phyloP scores from a whole-genome alignment of 2,329 filamentous ascomycete genomes.

The Biscogniauxia sp. region DNA sequence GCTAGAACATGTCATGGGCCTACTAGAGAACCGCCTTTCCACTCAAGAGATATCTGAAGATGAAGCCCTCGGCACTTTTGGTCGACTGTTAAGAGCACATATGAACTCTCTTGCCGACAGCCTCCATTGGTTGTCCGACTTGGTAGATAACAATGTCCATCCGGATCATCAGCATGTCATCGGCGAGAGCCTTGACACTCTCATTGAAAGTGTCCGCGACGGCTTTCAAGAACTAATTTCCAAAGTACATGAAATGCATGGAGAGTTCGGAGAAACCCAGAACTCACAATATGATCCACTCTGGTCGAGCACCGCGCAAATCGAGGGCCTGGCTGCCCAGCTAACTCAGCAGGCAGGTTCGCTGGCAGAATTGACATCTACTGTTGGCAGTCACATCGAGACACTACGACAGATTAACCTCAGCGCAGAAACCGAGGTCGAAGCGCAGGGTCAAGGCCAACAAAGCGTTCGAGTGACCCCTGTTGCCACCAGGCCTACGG shows the following conservation, averaged over 20 bases:
- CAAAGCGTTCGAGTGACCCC: neutral
- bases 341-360: neutral
- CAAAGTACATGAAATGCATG: neutral
- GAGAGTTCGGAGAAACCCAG: neutral
- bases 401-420: neutral
- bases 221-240: neutral
- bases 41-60: neutral
- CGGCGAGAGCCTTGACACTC: neutral
- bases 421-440: neutral
- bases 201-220: neutral
- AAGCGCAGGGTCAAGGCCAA: neutral
- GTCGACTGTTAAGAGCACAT: neutral
- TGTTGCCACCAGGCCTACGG: too few relatives aligned
- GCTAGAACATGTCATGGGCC: neutral
- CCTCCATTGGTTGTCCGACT: neutral
- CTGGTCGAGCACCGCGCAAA: neutral
- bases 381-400: neutral
- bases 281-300: neutral
- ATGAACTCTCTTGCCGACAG: neutral
- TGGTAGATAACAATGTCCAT: neutral
- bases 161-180: neutral
- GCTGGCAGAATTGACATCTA: neutral
- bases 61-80: neutral
- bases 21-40: neutral
- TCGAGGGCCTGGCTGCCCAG: neutral